A percentile compares a stretch with the other conserved stretches of the same genome.
phyloP scores from a whole-genome alignment of 1,139 yeast genomes.

The Saccharomyces hybrid region DNA sequence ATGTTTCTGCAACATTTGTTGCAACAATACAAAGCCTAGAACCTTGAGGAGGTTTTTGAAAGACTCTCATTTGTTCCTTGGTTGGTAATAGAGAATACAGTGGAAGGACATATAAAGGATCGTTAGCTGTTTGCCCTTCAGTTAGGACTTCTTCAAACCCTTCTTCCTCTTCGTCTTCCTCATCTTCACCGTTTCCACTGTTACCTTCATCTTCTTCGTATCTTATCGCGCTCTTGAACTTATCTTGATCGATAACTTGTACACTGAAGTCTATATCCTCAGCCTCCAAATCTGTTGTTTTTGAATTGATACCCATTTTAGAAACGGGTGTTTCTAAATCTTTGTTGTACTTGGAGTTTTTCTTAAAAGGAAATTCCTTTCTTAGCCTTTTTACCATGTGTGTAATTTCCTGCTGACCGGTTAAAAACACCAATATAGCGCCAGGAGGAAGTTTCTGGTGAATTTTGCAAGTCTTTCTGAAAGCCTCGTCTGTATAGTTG shows the following conservation, averaged over 20 bases:
- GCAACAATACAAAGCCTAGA: conserved; percentile 88
- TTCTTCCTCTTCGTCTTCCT: conserved; percentile 63
- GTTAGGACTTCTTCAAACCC: conserved; percentile 82
- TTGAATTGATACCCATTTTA: conserved; percentile 47
- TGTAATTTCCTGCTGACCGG: conserved; percentile 90
- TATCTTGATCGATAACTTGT: conserved; percentile 34
- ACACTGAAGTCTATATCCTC: conserved; percentile 85
- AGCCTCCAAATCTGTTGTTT: conserved; percentile 64
- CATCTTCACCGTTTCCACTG: conserved; percentile 36
- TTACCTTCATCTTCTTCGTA: conserved; percentile 22
- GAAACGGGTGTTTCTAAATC: conserved; percentile 28
- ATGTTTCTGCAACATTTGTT: conserved; percentile 96
- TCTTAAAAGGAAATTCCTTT: conserved; percentile 57
- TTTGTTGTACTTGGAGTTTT: conserved; percentile 24
- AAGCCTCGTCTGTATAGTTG: conserved; percentile 82
- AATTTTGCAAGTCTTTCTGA: conserved; percentile 75
- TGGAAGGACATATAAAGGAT: conserved; percentile 86
- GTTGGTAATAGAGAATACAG: conserved; percentile 88
- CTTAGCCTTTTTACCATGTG: conserved; percentile 63
- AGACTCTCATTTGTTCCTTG: conserved; percentile 88
- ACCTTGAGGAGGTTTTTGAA: conserved; percentile 76
- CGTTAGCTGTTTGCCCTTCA: conserved; percentile 65
- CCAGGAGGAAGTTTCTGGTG: conserved; percentile 87
- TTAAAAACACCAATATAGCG: conserved; percentile 81
- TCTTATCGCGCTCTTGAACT: conserved; percentile 19